Evolutionary conservation across 2,329 filamentous ascomycete genomes (phyloP), one percentile per base, ranked within the genome.

Genomic region (Epichloe scottii): DNA sequence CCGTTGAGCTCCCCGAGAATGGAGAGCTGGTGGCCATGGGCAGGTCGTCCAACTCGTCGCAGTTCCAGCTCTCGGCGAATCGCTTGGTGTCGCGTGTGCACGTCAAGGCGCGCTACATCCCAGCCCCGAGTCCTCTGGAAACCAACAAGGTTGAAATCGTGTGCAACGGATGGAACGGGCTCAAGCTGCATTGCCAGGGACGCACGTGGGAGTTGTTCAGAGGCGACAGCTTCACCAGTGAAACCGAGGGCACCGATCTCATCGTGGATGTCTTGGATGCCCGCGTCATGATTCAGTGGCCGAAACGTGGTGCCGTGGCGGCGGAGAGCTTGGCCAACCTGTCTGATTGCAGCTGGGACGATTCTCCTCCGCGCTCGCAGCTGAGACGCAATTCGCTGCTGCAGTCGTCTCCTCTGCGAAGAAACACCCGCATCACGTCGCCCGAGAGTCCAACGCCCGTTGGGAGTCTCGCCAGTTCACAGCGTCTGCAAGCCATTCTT

Each of bases 201-300:
- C 82, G 84, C 58, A 85, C 88, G 3, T 91, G 87, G 74, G 88
- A 95, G 58, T 70, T 98, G 61, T 77, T 75, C 56, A 96, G 95
- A 71, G 89, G 87, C 17, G 89, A 95, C 64, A 86, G 81, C 47
- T 97, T 96, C 68, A 85, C 84, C 45, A 95, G 89, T 52, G 88
- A 95, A 68, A 90, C 89, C 33, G 87, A 90, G 63, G 81, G 84
- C 57, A 83, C 83, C 17, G 89, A 95, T 61, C 89, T 98, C 66
- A 94, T 98, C 82, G 73, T 98, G 56, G 90, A 97, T 66, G 89
- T 97, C 41, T 89, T 95, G 61, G 90, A 95, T 64, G 84, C 89
- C 50, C 86, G 93, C 56, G 89, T 97, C 43, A 76, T 95, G 66
- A 73, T 98, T 55, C 81, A 84, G 63, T 97, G 93, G 91, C 93